phyloP scores from a whole-genome alignment of 2,329 filamentous ascomycete genomes.

The Lithohypha guttulata region DNA sequence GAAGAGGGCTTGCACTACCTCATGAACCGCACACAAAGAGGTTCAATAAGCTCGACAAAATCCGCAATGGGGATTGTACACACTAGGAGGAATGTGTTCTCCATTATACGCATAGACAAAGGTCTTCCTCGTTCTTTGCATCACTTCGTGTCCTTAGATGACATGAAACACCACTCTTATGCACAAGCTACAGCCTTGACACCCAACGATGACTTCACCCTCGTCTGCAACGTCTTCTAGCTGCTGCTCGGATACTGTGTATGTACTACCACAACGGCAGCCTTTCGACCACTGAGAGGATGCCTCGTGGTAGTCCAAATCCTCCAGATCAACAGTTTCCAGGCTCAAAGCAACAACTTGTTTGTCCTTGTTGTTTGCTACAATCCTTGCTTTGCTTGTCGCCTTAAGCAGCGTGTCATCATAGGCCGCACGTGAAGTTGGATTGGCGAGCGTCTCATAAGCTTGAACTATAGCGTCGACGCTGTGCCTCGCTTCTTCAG shows the following conservation, averaged over 20 bases:
- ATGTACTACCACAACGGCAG: conserved; percentile 52
- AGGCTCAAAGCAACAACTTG: conserved; percentile 39
- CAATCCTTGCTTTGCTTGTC: conserved; percentile 19
- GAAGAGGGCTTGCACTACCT: background rate
- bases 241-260: conserved; percentile 44
- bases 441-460: conserved; percentile 43
- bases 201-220: conserved; percentile 48
- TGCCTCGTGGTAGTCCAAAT: conserved; percentile 35
- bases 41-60: too few relatives aligned
- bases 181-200: conserved; percentile 54
- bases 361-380: conserved; percentile 16
- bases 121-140: background rate
- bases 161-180: conserved; percentile 47
- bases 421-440: conserved; percentile 37
- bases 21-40: background rate
- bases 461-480: conserved; percentile 51
- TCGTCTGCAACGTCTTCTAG: conserved; percentile 33
- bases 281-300: conserved; percentile 38
- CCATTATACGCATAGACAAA: background rate
- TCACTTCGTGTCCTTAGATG: background rate
- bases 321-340: conserved; percentile 49
- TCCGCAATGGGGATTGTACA: too few relatives aligned
- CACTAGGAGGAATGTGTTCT: background rate
- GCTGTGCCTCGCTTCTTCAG: conserved; percentile 6
- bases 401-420: conserved; percentile 26